Evolutionary conservation across 2,329 filamentous ascomycete species (phyloP), one percentile per base, ranked within the genome.

Genomic region (Penicillium sumatraense): DNA sequence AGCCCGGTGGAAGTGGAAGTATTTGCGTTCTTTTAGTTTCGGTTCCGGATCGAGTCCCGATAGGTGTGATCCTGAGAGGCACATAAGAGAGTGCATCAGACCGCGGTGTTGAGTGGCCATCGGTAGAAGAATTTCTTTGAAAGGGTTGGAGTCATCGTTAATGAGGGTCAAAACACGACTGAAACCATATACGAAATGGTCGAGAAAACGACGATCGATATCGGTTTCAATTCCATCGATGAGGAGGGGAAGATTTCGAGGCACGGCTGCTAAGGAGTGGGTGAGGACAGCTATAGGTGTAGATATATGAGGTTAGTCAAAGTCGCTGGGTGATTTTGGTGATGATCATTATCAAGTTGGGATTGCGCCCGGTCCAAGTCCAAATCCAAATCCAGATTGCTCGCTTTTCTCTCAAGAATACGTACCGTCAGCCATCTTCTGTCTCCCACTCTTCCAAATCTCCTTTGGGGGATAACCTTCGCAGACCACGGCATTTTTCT

Each of bases 401-500:
- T 27, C 13, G 10, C n/a, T 38, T 5, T 38, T 38, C 31, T 24
- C 18, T 6, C 35, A 38, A 18, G 6, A 5, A 41, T 44, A 46
- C 63, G 49, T 69, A 83, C 81, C 78, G 72, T 91, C 86, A 77
- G 89, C 87, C 29, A 85, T 82, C 68, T 82, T 88, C 72, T 93
- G 89, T 70, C 86, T 91, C 24, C 91, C 91, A 68, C 90, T 93
- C 72, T 88, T 91, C 92, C 92, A 96, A 49, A 91, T 84, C 55
- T 90, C 89, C 71, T 91, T 91, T 58, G 91, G 89, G 48, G 90
- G 90, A 69, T 96, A 96, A 11, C 92, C 92, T 75, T 96, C 91
- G 70, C 92, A 96, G 11, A 93, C 86, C 11, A 96, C 90, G 8
- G 91, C 91, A 71, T 96, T 96, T 81, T 96, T 96, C 75, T 95